These are phyloP conservation scores for Centella asiatica DNA, from an alignment of 129 eudicot genomes.

Conservation along the genomic window DNA sequence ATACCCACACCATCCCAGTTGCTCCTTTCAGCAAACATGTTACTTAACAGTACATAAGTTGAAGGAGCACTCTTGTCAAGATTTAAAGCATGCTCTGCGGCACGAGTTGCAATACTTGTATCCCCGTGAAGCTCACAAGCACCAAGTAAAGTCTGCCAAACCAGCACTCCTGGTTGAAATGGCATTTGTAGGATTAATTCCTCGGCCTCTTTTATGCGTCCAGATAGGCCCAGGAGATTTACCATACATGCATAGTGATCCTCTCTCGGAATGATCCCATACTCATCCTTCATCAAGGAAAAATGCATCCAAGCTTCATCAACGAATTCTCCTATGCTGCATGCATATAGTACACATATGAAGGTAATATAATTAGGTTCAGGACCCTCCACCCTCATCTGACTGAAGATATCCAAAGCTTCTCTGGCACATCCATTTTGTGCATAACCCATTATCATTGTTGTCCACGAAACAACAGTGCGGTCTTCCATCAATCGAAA, in stretches of 20 bases:
- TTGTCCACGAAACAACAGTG: constrained; percentile 38
- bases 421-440: constrained; percentile 35
- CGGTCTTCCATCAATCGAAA: constrained; percentile 27
- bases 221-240: constrained; percentile 41
- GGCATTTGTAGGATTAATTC: constrained; percentile 32
- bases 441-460: constrained; percentile 44
- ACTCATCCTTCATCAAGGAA: constrained; percentile 23
- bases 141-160: constrained; percentile 44
- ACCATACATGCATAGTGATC: constrained; percentile 50
- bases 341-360: constrained; percentile 37
- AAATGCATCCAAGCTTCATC: constrained; percentile 26
- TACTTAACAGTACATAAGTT: constrained; percentile 29
- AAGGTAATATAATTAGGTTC: constrained; percentile 38
- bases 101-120: constrained; percentile 29
- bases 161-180: constrained; percentile 23
- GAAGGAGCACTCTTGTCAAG: constrained; percentile 26
- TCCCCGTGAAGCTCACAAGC: constrained; percentile 40
- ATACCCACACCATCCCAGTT: constrained; percentile 29
- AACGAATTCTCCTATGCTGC: constrained; percentile 31
- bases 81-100: constrained; percentile 28
- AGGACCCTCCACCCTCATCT: constrained; percentile 24
- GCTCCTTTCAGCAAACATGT: constrained; percentile 27
- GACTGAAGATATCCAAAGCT: constrained; percentile 29
- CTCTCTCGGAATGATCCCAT: constrained; percentile 23
- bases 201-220: constrained; percentile 33